These are phyloP conservation scores for Alternaria novae-zelandiae DNA, from an alignment of 2,329 filamentous ascomycete species.

Conservation along the genomic window DNA sequence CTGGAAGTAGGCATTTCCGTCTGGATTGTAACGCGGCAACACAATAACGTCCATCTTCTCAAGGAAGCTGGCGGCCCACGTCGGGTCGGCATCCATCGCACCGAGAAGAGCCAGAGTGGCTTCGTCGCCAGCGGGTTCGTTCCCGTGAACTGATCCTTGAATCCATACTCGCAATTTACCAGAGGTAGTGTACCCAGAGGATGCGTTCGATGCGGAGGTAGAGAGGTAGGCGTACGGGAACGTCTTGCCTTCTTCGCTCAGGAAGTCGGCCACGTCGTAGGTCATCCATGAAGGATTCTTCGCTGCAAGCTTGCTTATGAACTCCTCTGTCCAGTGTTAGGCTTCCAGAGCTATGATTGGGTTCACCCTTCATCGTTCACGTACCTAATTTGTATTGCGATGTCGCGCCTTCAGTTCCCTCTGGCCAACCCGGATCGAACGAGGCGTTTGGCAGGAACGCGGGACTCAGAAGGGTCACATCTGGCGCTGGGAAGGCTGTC, in stretches of 20 bases:
- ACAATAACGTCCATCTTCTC: conserved; percentile 44
- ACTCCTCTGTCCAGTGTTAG: conserved; percentile 20
- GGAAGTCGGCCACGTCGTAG: conserved; percentile 33
- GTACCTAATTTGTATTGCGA: conserved; percentile 31
- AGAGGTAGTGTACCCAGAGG: conserved; percentile 3
- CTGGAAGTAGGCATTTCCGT: conserved; percentile 48
- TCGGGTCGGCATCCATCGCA: conserved; percentile 41
- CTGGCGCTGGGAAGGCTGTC: conserved; percentile 42
- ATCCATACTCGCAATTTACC: conserved; percentile 47
- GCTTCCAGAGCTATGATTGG: neutral
- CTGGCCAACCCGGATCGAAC: conserved; percentile 34
- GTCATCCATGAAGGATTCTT: conserved; percentile 44
- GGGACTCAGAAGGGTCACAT: conserved; percentile 39
- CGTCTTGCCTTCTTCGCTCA: conserved; percentile 42
- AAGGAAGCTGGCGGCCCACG: conserved; percentile 41
- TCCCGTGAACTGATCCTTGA: conserved; percentile 47
- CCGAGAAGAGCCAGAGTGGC: conserved; percentile 45
- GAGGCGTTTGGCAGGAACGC: conserved; percentile 38
- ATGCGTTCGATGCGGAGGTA: conserved; percentile 14
- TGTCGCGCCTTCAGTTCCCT: conserved; percentile 44
- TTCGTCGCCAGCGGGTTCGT: conserved; percentile 49
- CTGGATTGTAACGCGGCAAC: conserved; percentile 46
- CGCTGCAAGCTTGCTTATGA: conserved; percentile 34
- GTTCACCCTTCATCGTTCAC: neutral
- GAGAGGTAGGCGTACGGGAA: conserved; percentile 43